These are phyloP conservation scores for Eleusine indica DNA, from an alignment of 176 grass and related monocot genomes.

Conservation along the genomic window DNA sequence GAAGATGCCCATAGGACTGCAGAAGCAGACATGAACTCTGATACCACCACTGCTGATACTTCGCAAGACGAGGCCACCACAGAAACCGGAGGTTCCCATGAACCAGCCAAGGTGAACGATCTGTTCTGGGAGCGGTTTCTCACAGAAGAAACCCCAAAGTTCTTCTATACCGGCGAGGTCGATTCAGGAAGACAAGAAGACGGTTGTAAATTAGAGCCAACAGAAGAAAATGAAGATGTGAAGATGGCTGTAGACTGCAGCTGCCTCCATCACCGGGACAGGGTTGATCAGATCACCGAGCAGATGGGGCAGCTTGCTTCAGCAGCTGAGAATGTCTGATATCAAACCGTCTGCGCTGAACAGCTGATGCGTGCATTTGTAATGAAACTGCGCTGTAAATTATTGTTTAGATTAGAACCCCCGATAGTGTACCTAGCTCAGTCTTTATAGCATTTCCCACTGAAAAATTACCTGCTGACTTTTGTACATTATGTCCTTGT, in stretches of 20 bases:
- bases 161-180: neutral
- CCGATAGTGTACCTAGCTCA: neutral
- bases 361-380: neutral
- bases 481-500: neutral
- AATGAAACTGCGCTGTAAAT: constrained; percentile 19
- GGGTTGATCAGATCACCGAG: constrained; percentile 41
- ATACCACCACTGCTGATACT: constrained; percentile 41
- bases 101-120: constrained; percentile 51
- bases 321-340: constrained; percentile 41
- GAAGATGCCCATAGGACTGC: neutral
- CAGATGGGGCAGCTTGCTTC: constrained; percentile 56
- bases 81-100: constrained; percentile 21
- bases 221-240: constrained; percentile 10
- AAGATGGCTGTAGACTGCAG: neutral
- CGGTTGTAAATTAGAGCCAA: constrained; percentile 8
- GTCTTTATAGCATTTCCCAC: neutral
- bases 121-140: constrained; percentile 76
- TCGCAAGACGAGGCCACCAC: constrained; percentile 45
- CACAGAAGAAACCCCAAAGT: constrained; percentile 52
- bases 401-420: constrained; percentile 27
- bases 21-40: constrained; percentile 53
- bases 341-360: neutral
- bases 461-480: neutral
- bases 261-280: constrained; percentile 14
- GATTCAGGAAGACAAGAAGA: constrained; percentile 29